Conservation (phyloP, 1,139 yeast species). For the Arxiozyma heterogenica region DNA sequence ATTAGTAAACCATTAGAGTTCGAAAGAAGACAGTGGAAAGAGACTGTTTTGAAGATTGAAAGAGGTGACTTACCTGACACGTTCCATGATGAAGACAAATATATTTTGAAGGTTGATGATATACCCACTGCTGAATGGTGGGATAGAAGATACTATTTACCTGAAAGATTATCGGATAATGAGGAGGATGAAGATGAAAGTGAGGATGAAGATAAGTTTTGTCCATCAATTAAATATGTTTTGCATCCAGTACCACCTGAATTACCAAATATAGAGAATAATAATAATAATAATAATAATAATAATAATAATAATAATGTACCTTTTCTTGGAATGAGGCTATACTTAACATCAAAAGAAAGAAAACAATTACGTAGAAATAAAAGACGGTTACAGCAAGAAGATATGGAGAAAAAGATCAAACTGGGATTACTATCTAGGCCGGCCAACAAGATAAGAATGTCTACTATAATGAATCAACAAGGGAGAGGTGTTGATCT, state of each 20-base stretch:
- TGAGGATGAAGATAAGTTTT: constrained; percentile 16
- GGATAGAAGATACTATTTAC: constrained; percentile 21
- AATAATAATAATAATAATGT: constrained; percentile 40
- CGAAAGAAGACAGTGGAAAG: constrained; percentile 3
- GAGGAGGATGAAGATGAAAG: constrained; percentile 20
- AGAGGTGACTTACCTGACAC: constrained; percentile 25
- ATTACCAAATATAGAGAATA: constrained; percentile 40
- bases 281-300: constrained; percentile 29
- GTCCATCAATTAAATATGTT: constrained; percentile 38
- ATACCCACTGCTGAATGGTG: constrained; percentile 27
- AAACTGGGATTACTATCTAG: constrained; percentile 77
- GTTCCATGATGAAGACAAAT: constrained; percentile 18
- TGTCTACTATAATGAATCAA: constrained; percentile 67
- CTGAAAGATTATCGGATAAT: constrained; percentile 10
- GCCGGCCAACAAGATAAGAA: constrained; percentile 81
- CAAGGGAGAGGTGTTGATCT: constrained; percentile 83
- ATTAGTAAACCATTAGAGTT: constrained; percentile 6
- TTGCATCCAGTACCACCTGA: constrained; percentile 72
- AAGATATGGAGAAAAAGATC: constrained; percentile 70
- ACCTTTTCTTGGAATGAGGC: constrained; percentile 32
- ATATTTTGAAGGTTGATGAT: constrained; percentile 8
- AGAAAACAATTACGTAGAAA: constrained; percentile 64
- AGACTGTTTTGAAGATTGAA: constrained; percentile 8
- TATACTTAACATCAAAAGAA: constrained; percentile 70
- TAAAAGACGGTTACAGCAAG: constrained; percentile 52